Evolutionary conservation across 1,284 basidiomycete genomes (phyloP).

Genomic region (Pholiota adiposa): DNA sequence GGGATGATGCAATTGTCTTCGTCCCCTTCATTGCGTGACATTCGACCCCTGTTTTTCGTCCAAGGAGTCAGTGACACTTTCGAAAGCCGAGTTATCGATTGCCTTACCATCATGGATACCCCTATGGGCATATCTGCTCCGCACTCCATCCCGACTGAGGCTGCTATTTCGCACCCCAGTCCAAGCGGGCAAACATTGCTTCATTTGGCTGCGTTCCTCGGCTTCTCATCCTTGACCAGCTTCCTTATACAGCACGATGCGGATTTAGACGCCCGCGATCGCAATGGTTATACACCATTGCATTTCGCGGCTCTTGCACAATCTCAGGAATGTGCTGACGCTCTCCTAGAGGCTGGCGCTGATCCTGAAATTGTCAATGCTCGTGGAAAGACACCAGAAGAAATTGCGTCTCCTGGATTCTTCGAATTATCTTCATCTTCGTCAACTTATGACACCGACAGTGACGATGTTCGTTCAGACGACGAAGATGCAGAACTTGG

Average conservation of each 20-base stretch:
- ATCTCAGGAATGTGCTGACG: slow-evolving; percentile 66
- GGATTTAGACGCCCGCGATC: slow-evolving; percentile 85
- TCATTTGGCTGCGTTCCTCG: slow-evolving; percentile 86
- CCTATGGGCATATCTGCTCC: slow-evolving; percentile 46
- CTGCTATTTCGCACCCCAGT: slow-evolving; percentile 68
- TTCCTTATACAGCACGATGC: slow-evolving; percentile 78
- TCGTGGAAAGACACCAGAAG: slow-evolving; percentile 80
- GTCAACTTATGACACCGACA: slow-evolving; percentile 3
- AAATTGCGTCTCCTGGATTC: slow-evolving; percentile 65
- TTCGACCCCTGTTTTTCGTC: slow-evolving; percentile 57
- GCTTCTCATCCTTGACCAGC: slow-evolving; percentile 72
- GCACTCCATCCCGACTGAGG: slow-evolving; percentile 38
- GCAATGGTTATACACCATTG: slow-evolving; percentile 89
- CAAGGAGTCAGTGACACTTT: slow-evolving; percentile 64
- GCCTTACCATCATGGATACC: slow-evolving; percentile 76
- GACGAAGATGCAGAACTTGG: slow-evolving; percentile 73
- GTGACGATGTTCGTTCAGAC: slow-evolving; percentile 13
- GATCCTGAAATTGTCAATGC: slow-evolving; percentile 77
- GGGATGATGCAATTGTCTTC: slow-evolving; percentile 60
- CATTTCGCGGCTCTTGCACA: slow-evolving; percentile 83
- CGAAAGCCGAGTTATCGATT: slow-evolving; percentile 79
- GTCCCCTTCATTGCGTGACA: slow-evolving; percentile 47
- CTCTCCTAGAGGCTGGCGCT: slow-evolving; percentile 82
- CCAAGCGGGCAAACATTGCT: slow-evolving; percentile 82
- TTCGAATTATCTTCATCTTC: slow-evolving; percentile 38